phyloP scores from a whole-genome alignment of 495 filamentous ascomycete genomes.

The Hyaloscypha variabilis region DNA sequence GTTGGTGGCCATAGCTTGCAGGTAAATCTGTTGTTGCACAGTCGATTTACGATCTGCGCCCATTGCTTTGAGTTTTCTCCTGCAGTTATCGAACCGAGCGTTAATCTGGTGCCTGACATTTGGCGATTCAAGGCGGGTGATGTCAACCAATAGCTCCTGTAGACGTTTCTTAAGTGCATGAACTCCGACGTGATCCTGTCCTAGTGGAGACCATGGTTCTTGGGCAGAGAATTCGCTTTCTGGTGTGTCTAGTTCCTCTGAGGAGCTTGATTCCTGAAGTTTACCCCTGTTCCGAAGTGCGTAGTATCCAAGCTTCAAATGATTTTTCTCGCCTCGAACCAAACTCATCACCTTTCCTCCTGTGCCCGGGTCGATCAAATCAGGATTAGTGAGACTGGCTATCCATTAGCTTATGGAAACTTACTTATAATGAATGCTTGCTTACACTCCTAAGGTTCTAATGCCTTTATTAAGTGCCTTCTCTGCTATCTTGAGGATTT shows the following conservation, averaged over 20 bases:
- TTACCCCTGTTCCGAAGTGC: conserved; percentile 57
- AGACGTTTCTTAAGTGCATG: conserved; percentile 48
- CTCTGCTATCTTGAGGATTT: no score
- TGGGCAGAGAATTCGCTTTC: conserved; percentile 43
- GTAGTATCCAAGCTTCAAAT: conserved; percentile 54
- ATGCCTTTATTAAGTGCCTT: no score
- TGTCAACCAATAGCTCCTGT: conserved; percentile 43
- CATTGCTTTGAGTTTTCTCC: conserved; percentile 42
- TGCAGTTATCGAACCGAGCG: conserved; percentile 37
- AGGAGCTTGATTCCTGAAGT: conserved; percentile 32
- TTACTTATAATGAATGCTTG: no score
- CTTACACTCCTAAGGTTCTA: no score
- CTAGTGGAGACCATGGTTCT: conserved; percentile 47
- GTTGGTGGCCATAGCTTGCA: conserved; percentile 7
- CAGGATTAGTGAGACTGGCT: conserved; percentile 55
- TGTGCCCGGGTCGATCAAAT: conserved; percentile 55
- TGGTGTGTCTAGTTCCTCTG: conserved; percentile 32
- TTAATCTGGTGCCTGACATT: conserved; percentile 49
- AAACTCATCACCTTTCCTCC: conserved; percentile 47
- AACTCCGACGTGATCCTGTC: conserved; percentile 50
- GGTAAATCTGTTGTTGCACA: conserved; percentile 10
- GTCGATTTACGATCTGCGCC: conserved; percentile 31
- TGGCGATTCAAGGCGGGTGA: conserved; percentile 54
- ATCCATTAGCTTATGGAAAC: no score
- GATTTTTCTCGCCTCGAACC: conserved; percentile 42